Conservation (phyloP, 257 asterid species). For the Petunia secreta region DNA sequence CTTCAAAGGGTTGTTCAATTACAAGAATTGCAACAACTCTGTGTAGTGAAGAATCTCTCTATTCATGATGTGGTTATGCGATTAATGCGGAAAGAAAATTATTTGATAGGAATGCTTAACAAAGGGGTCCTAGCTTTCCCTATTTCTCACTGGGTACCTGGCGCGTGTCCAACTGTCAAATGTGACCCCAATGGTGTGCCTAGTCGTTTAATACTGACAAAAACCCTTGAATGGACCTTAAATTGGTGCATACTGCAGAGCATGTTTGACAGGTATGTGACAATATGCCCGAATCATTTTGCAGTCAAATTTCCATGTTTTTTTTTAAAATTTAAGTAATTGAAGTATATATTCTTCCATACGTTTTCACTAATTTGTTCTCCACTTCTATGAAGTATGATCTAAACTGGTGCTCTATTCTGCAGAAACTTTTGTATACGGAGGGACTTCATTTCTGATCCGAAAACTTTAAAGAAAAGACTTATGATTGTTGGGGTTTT, state of each 20-base stretch:
- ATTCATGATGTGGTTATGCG: slow-evolving; percentile 89
- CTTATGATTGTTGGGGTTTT: slow-evolving; percentile 87
- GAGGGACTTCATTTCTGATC: slow-evolving; percentile 85
- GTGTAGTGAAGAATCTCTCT: slow-evolving; percentile 87
- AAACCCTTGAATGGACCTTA: slow-evolving; percentile 95
- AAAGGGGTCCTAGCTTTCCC: slow-evolving; percentile 95
- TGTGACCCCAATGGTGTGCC: slow-evolving; percentile 55
- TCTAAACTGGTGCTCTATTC: slow-evolving; percentile 22
- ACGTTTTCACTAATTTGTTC: slow-evolving; percentile 14
- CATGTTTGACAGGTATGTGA: slow-evolving; percentile 88
- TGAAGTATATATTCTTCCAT: slow-evolving; percentile 20
- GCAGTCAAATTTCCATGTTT: background rate
- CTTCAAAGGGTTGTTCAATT: slow-evolving; percentile 81
- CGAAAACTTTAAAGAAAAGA: slow-evolving; percentile 77
- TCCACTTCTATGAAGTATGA: background rate
- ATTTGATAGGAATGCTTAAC: slow-evolving; percentile 96
- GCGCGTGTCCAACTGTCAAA: slow-evolving; percentile 63
- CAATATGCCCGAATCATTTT: background rate
- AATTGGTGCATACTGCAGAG: slow-evolving; percentile 95
- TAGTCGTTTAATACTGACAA: slow-evolving; percentile 67
- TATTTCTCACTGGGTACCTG: slow-evolving; percentile 82
- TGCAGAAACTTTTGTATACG: slow-evolving; percentile 79
- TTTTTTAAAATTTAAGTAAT: slow-evolving; percentile 5
- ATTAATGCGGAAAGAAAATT: slow-evolving; percentile 96
- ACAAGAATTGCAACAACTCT: slow-evolving; percentile 67